Evolutionary conservation across 345 rosid species (phyloP).

Genomic region (Capsella bursapastoris): DNA sequence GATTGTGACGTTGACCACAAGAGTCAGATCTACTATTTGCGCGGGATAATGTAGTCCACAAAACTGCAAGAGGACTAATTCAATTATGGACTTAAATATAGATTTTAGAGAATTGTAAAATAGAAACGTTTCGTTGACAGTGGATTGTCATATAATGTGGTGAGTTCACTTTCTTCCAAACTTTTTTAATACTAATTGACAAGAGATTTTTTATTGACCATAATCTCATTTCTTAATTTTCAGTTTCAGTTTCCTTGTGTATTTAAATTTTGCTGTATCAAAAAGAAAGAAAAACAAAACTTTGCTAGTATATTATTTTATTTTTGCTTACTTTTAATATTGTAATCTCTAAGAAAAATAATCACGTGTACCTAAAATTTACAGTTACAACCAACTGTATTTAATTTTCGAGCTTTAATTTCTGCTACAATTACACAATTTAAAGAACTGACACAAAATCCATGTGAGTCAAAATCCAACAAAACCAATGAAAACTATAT

Average conservation of each 20-base stretch:
- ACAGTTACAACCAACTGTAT: neutral
- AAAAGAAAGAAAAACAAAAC: too few relatives aligned
- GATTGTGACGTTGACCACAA: neutral
- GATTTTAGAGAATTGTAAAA: neutral
- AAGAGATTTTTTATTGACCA: neutral
- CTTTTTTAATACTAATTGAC: too few relatives aligned
- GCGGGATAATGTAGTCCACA: neutral
- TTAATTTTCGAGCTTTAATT: neutral
- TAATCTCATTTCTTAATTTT: neutral
- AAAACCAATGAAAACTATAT: conserved; percentile 14
- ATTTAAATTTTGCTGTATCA: neutral
- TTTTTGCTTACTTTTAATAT: neutral
- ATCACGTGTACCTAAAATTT: neutral
- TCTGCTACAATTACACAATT: neutral
- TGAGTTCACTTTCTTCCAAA: too few relatives aligned
- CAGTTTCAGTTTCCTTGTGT: neutral
- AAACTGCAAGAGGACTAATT: neutral
- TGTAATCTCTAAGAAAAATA: too few relatives aligned
- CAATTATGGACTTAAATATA: too few relatives aligned
- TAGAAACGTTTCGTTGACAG: too few relatives aligned
- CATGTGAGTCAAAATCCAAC: conserved; percentile 22
- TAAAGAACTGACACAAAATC: conserved; percentile 10
- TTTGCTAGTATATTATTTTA: too few relatives aligned
- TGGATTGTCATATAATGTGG: too few relatives aligned
- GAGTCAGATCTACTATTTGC: neutral